These are phyloP conservation scores for Kodamaea hsintzibuensis DNA, from an alignment of 805 yeast species.

Conservation along the genomic window DNA sequence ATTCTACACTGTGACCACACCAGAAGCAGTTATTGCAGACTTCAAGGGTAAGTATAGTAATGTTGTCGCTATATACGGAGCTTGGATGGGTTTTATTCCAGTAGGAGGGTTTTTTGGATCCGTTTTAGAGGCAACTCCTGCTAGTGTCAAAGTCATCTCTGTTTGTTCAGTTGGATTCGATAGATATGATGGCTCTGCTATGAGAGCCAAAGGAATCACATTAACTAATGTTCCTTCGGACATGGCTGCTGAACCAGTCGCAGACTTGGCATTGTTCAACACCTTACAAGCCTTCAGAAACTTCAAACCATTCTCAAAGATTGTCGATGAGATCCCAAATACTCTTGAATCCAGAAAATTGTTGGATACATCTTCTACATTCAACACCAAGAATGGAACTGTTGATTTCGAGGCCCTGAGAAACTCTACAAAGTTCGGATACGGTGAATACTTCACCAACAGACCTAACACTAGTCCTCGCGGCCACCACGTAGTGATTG, in stretches of 20 bases:
- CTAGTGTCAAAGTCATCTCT: conserved; percentile 46
- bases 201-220: conserved; percentile 45
- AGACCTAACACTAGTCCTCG: conserved; percentile 49
- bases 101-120: conserved; percentile 52
- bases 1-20: conserved; percentile 42
- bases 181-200: conserved; percentile 43
- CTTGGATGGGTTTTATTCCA: conserved; percentile 55
- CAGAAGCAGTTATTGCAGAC: conserved; percentile 42
- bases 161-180: conserved; percentile 62
- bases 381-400: conserved; percentile 34
- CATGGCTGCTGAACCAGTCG: conserved; percentile 69
- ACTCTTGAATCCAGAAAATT: conserved; percentile 48
- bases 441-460: conserved; percentile 50
- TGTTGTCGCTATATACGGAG: conserved; percentile 57
- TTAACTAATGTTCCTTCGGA: conserved; percentile 58
- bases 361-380: conserved; percentile 31
- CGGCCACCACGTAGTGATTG: conserved; percentile 59
- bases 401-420: conserved; percentile 8
- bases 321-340: conserved; percentile 17
- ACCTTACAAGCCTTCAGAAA: conserved; percentile 61
- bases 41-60: conserved; percentile 42
- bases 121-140: conserved; percentile 47
- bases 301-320: conserved; percentile 36
- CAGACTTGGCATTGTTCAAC: conserved; percentile 65
- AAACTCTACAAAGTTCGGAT: conserved; percentile 22